Base-by-base conservation (phyloP, 306 rosid species). In the Cucumis hystrix region DNA sequence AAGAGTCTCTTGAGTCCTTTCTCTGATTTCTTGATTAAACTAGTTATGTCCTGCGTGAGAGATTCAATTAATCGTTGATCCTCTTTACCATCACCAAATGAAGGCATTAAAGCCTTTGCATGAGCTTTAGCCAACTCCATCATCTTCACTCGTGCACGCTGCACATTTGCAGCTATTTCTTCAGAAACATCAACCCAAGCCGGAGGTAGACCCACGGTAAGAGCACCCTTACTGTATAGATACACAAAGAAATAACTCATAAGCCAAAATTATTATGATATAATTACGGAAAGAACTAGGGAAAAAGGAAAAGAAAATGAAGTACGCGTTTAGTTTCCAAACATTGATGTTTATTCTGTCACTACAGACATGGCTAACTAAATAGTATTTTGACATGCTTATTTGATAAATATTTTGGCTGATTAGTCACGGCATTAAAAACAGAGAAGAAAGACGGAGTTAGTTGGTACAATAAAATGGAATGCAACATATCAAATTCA, bases 141-240 rank as follows among this genome's bases (percentile, higher is more conserved):
- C 99, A 96, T 96, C 83, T 88, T 92, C 67, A 67, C 77, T 35
- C 93, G 91, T 18, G 98, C 92, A 61, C 89, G 92, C 79, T 96
- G 99, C 80, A 96, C 93, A 64, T 89, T 83, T 70, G 86, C 86
- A 30, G 97, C 86, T 91, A 96, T 91, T 79, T 96, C 99, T 87
- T 96, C 99, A 18, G 98, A 96, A 20, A 92, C 81, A 89, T 92
- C 98, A 77, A 96, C 98, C 99, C 99, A 92, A 9, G 98, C 96
- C 6, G 99, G 99, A 35, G 99, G 97, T 64, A 95, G 87, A 79
- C 98, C 99, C 75, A 96, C 90, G 6, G 90, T 91, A 66, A 88
- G 80, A 59, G 83, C 83, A 80, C 88, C 97, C 85, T 84, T 87
- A 78, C 97, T 92, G 93, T 84, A 86, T 70, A 33, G 79, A 77